phyloP scores from a whole-genome alignment of 805 yeast genomes.

The Saccharomycopsis microspora region DNA sequence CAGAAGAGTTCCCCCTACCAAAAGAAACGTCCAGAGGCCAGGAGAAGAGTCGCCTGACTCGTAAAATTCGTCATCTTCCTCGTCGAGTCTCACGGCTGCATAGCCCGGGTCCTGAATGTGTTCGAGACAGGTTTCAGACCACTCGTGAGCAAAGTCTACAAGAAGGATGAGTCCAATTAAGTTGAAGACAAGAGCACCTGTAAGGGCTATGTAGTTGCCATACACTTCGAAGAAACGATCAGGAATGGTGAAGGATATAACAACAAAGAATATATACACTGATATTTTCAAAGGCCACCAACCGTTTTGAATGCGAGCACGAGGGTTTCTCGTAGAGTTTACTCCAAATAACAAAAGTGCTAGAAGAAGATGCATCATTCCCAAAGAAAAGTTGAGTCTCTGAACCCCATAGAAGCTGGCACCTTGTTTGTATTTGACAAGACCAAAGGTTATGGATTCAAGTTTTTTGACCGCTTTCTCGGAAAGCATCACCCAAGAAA shows the following conservation, averaged over 20 bases:
- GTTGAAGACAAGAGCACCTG: slow-evolving; percentile 75
- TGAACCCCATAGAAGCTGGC: slow-evolving; percentile 88
- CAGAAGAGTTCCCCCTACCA: slow-evolving; percentile 75
- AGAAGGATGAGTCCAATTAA: slow-evolving; percentile 81
- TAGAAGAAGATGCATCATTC: slow-evolving; percentile 60
- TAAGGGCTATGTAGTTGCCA: slow-evolving; percentile 83
- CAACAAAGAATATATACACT: slow-evolving; percentile 43
- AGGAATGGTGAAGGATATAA: slow-evolving; percentile 67
- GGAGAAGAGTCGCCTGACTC: slow-evolving; percentile 27
- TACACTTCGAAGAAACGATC: slow-evolving; percentile 79
- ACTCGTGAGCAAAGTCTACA: slow-evolving; percentile 96
- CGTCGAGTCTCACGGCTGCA: slow-evolving; percentile 21
- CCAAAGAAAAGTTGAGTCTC: slow-evolving; percentile 80
- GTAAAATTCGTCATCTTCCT: slow-evolving; percentile 25
- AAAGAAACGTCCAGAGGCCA: slow-evolving; percentile 64
- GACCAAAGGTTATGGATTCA: slow-evolving; percentile 58
- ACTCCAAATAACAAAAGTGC: slow-evolving; percentile 64
- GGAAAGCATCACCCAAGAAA: slow-evolving; percentile 89
- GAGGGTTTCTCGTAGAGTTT: slow-evolving; percentile 61
- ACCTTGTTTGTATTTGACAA: slow-evolving; percentile 58
- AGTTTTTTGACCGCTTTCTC: slow-evolving; percentile 68
- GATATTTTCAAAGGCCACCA: slow-evolving; percentile 75
- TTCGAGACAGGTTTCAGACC: slow-evolving; percentile 94
- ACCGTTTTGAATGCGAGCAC: slow-evolving; percentile 82
- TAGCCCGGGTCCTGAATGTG: slow-evolving; percentile 78